A percentile compares a stretch with the other conserved stretches of the same genome.
These are phyloP conservation scores for Apiospora rasikravindrae DNA, from an alignment of 2,329 filamentous ascomycete genomes.

Conservation along the genomic window DNA sequence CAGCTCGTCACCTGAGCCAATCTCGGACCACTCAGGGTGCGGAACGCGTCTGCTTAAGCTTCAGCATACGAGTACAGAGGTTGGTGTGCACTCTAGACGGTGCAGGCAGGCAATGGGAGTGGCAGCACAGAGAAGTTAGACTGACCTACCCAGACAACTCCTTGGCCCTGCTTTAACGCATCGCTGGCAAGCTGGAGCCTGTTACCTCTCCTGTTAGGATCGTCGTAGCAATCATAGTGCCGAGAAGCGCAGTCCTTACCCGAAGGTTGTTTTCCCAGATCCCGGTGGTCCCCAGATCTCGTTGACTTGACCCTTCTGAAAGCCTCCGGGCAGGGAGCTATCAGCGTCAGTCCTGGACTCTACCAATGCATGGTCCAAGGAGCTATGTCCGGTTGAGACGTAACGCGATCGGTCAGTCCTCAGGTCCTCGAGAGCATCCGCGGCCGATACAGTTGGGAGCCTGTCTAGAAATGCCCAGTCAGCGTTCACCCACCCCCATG, in stretches of 20 bases:
- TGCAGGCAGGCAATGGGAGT: background rate
- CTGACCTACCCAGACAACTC: constrained; percentile 84
- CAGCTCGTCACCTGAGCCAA: constrained; percentile 37
- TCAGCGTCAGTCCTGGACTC: constrained; percentile 30
- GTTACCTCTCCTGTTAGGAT: constrained; percentile 27
- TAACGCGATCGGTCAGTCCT: constrained; percentile 54
- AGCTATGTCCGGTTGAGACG: constrained; percentile 60
- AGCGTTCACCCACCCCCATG: constrained; percentile 20
- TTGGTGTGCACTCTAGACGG: background rate
- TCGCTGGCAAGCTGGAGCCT: constrained; percentile 74
- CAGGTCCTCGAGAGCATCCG: constrained; percentile 69
- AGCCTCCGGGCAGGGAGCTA: constrained; percentile 52
- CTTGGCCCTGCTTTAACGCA: constrained; percentile 63
- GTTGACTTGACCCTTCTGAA: constrained; percentile 77
- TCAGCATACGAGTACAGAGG: constrained; percentile 25
- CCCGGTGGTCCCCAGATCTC: constrained; percentile 91
- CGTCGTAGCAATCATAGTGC: background rate
- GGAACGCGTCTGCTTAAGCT: constrained; percentile 48
- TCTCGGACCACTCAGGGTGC: constrained; percentile 46
- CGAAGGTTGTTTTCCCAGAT: constrained; percentile 82
- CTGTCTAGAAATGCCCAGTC: constrained; percentile 60
- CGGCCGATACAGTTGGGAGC: constrained; percentile 77
- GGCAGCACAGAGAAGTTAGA: constrained; percentile 29
- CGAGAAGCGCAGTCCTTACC: constrained; percentile 56
- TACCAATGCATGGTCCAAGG: constrained; percentile 57